Conservation (phyloP, 1,284 basidiomycete genomes). For the Vanrija sp. region DNA sequence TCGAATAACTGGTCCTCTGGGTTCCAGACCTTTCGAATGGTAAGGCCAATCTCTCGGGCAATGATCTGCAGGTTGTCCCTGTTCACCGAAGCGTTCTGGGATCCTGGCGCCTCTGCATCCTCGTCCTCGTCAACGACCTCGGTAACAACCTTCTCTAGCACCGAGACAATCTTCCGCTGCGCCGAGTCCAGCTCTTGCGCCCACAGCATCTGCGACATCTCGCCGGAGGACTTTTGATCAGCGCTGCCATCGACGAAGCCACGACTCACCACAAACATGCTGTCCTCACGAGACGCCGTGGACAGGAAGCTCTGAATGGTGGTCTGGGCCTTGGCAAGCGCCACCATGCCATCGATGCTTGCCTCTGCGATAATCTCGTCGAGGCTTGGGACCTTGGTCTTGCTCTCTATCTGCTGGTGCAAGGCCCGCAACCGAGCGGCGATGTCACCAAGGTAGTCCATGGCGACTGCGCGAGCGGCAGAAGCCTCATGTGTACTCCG, state of each 20-base stretch:
- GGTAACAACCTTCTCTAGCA: constrained; percentile 27
- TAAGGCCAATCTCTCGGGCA: constrained; percentile 16
- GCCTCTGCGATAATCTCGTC: constrained; percentile 64
- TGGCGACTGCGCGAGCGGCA: constrained; percentile 76
- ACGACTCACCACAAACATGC: constrained; percentile 29
- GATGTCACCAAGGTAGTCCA: constrained; percentile 91
- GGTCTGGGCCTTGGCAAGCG: constrained; percentile 51
- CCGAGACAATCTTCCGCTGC: constrained; percentile 20
- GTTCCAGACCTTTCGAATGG: constrained; percentile 27
- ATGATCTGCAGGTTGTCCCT: constrained; percentile 26
- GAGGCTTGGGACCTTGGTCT: constrained; percentile 52
- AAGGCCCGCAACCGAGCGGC: constrained; percentile 70
- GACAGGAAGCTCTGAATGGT: constrained; percentile 53
- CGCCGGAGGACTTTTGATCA: constrained; percentile 24
- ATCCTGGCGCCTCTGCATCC: constrained; percentile 16
- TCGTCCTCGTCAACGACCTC: constrained; percentile 25
- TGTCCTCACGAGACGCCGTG: constrained; percentile 29
- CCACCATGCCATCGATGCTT: constrained; percentile 57
- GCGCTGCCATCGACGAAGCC: neutral
- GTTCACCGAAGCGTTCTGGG: constrained; percentile 8
- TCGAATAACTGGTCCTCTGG: constrained; percentile 35
- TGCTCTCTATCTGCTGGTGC: constrained; percentile 19
- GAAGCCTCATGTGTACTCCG: constrained; percentile 70
- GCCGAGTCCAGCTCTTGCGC: constrained; percentile 35
- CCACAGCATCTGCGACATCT: constrained; percentile 35